phyloP scores from a whole-genome alignment of 495 filamentous ascomycete genomes.

The Lepraria neglecta region DNA sequence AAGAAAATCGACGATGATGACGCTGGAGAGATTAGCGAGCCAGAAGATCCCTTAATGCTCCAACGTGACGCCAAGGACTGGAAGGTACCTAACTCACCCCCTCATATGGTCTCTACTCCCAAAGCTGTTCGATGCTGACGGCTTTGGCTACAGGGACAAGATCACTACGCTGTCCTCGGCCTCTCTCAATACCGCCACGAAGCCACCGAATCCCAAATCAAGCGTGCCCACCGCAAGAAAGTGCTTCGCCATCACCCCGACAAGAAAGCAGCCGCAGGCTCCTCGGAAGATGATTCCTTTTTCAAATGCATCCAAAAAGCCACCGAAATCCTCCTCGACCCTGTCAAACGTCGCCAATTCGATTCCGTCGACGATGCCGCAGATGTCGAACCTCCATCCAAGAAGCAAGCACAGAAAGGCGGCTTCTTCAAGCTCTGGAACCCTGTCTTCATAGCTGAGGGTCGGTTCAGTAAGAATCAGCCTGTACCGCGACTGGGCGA shows the following conservation, averaged over 20 bases:
- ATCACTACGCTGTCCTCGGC: slow-evolving; percentile 96
- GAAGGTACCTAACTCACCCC: slow-evolving; percentile 61
- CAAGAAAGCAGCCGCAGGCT: slow-evolving; percentile 89
- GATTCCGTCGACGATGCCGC: slow-evolving; percentile 93
- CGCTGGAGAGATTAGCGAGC: slow-evolving; percentile 81
- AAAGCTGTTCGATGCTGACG: slow-evolving; percentile 20
- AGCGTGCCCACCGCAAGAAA: slow-evolving; percentile 98
- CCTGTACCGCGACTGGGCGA: slow-evolving; percentile 80
- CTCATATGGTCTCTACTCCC: not conserved
- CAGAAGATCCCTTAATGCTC: slow-evolving; percentile 86
- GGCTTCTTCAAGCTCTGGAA: slow-evolving; percentile 94
- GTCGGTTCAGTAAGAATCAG: slow-evolving; percentile 81
- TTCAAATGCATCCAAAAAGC: slow-evolving; percentile 99
- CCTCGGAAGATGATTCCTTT: slow-evolving; percentile 90
- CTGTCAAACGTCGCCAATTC: slow-evolving; percentile 87
- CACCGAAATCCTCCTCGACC: slow-evolving; percentile 86
- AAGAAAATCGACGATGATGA: slow-evolving; percentile 95
- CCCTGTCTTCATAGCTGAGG: slow-evolving; percentile 80
- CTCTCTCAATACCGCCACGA: slow-evolving; percentile 83
- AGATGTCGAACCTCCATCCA: slow-evolving; percentile 81
- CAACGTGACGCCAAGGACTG: slow-evolving; percentile 95
- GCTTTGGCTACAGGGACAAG: slow-evolving; percentile 62
- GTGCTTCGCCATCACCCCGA: slow-evolving; percentile 97
- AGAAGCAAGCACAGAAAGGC: slow-evolving; percentile 77
- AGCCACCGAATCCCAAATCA: slow-evolving; percentile 96